Percentiles rank a stretch among this genome's conserved stretches.
Evolutionary conservation across 768 basidiomycete species (phyloP).

Genomic region (Tylopilus rubrobrunneus): DNA sequence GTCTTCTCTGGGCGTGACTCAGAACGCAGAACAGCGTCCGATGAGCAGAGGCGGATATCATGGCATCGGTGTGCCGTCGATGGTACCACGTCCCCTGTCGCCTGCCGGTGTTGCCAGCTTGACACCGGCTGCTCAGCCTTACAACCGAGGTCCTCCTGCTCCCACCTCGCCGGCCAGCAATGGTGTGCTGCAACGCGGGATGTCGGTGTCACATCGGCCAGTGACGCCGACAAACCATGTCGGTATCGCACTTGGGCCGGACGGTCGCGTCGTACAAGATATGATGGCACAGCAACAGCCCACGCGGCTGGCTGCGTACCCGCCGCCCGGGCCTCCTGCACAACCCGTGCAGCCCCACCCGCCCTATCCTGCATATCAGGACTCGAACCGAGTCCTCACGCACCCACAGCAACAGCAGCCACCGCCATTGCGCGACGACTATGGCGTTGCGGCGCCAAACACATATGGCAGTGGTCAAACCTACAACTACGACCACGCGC

Average conservation of each 20-base stretch:
- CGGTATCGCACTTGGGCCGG: neutral
- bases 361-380: constrained; percentile 18
- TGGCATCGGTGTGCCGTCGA: neutral
- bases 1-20: constrained; percentile 26
- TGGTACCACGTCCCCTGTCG: neutral
- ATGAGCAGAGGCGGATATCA: constrained; percentile 15
- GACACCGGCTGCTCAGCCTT: neutral
- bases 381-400: constrained; percentile 27
- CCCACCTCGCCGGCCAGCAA: neutral
- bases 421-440: constrained; percentile 19
- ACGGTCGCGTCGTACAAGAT: neutral
- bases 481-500: constrained; percentile 17
- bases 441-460: constrained; percentile 10
- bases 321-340: neutral
- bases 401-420: constrained; percentile 33
- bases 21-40: constrained; percentile 39
- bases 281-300: neutral
- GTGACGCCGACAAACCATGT: neutral
- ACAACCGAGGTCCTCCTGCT: neutral
- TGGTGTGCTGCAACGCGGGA: neutral
- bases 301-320: neutral
- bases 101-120: neutral
- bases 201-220: neutral
- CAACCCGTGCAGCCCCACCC: neutral
- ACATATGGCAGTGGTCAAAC: constrained; percentile 3